Evolutionary conservation across 2,329 filamentous ascomycete species (phyloP), one percentile per base, ranked within the genome.

Genomic region (Raffaelea deltoideospora): DNA sequence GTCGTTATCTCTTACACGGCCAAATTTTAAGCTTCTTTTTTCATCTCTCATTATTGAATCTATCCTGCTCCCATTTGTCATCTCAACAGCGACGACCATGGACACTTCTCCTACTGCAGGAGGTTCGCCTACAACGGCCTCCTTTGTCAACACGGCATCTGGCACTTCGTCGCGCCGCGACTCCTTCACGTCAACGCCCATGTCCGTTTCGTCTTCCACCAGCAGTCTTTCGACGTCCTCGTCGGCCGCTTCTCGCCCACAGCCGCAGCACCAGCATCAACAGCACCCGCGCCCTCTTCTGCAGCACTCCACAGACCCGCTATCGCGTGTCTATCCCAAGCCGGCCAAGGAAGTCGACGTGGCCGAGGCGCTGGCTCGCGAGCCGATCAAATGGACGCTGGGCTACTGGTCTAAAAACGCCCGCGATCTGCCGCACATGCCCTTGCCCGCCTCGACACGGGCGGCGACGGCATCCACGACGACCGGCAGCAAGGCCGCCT

Each of bases 301-400:
- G 19, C 23, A 33, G 18, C 29, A 38, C 20, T 17, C 23, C 4
- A 5, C 45, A 14, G 56, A 61, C 42, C 52, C 55, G 5, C 45
- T 65, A 11, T 48, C 50, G 13, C 57, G 58, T 18, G 41, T 50
- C 3, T 67, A 58, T 42, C 59, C 61, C 34, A 57, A 60, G 48
- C 63, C 64, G 2, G 33, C 44, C 1, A 43, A 50, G 3, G 54
- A 63, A 10, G 39, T 64, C 26, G 51, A 63, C 37, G 48, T 69
- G 13, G 52, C 56, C 27, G 54, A 63, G 45, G 55, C 64, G 33
- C 57, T 69, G 15, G 48, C 53, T 4, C 58, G 63, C 28, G 50
- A 56, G 37, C 64, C 65, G 2, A 40, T 34, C 30, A 52, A 48
- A 45, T 51, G 57, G 56, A 41, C 61, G 48, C 41, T 68, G 48